Conservation (phyloP, 176 grass and related monocot species). For the Guadua angustifolia region DNA sequence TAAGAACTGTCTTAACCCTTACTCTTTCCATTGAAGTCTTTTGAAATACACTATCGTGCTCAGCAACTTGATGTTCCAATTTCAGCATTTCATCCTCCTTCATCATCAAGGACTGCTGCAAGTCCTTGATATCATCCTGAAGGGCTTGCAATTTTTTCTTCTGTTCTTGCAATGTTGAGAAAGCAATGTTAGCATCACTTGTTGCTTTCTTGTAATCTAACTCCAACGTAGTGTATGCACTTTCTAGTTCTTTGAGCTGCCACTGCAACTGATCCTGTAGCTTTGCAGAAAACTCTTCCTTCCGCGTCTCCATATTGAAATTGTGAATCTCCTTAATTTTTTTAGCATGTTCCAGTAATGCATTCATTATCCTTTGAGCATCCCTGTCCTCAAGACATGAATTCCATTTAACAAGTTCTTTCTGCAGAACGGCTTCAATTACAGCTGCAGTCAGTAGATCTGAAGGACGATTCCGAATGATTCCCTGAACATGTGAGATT, state of each 20-base stretch:
- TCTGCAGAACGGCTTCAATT: conserved; percentile 48
- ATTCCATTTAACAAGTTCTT: conserved; percentile 45
- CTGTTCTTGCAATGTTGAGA: conserved; percentile 42
- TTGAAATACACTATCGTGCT: conserved; percentile 33
- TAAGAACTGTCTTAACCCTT: conserved; percentile 46
- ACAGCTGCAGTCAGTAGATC: conserved; percentile 41
- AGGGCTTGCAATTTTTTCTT: conserved; percentile 45
- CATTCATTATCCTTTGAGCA: conserved; percentile 53
- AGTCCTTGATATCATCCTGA: conserved; percentile 35
- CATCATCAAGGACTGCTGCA: conserved; percentile 24
- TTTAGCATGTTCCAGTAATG: conserved; percentile 49
- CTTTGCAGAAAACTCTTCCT: conserved; percentile 54
- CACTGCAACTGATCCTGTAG: conserved; percentile 46
- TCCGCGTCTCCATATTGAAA: conserved; percentile 48
- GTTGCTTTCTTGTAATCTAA: conserved; percentile 54
- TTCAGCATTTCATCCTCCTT: conserved; percentile 52
- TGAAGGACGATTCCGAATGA: conserved; percentile 33
- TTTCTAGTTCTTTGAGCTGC: conserved; percentile 58
- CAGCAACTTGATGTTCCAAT: conserved; percentile 37
- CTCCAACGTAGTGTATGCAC: conserved; percentile 40
- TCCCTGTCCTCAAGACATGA: conserved; percentile 43
- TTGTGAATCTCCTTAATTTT: conserved; percentile 43
- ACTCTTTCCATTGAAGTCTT: conserved; percentile 54
- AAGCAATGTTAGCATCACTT: conserved; percentile 34
- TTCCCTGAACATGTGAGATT: conserved; percentile 45